Base-by-base conservation (phyloP, 306 rosid species). In the Acacia melanoxylon region DNA sequence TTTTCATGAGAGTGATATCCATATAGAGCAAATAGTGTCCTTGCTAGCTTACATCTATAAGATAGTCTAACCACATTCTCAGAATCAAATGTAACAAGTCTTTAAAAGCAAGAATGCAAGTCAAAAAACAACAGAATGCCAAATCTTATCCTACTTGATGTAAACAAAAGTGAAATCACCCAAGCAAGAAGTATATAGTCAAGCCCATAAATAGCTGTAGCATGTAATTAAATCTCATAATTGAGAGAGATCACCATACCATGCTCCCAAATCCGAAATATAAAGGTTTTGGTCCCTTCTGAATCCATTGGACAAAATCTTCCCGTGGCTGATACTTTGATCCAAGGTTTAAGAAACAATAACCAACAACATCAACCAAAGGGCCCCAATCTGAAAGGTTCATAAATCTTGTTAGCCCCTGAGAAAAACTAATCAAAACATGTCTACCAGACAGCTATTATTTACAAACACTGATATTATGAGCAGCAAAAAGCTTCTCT, bases 261-360 rank as follows among this genome's bases (percentile, higher is more conserved):
- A 94, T 94, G 91, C 98, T 94, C 67, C 98, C 98, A 76, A 94
- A 94, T 73, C 98, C 98, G 69, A 94, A 82, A 80, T 94, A 94
- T 77, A 94, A 71, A 24, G 98, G 98, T 83, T 86, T 87, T 2
- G 91, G 72, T 83, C 91, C 97, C 31, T 85, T 85, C 45, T 86
- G 61, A 85, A 94, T 92, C 97, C 98, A 94, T 4, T 76, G 85
- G 42, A 88, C 82, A 76, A 92, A 89, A 56, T 89, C 82, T 33
- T 92, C 92, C 42, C 75, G 94, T 72, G 97, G 94, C 78, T 90
- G 92, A 83, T 90, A 89, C 83, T 91, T 94, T 42, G 91, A 87
- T 69, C 91, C 94, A 73, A 82, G 92, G 89, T 91, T 90, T 80
- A 91, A 72, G 87, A 94, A 94, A 86, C 97, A 94, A 87, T 90